phyloP scores from a whole-genome alignment of 345 rosid species.

The Salix suchowensis region DNA sequence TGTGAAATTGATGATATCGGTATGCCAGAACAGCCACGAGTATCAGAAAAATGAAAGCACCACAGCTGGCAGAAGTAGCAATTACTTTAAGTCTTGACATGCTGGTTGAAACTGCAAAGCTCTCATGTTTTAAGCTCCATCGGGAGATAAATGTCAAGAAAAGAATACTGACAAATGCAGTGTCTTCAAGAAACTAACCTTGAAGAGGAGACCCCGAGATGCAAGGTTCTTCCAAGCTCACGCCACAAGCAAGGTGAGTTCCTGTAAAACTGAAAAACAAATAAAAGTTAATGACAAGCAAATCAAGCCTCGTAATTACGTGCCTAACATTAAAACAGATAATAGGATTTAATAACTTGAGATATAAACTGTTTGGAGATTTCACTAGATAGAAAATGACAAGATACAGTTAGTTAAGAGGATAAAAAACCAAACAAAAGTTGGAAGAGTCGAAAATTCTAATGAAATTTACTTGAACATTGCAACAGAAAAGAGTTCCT shows the following conservation, averaged over 20 bases:
- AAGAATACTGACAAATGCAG: not conserved
- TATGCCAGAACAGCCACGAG: conserved; percentile 46
- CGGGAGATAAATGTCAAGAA: not conserved
- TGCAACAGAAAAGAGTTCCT: conserved; percentile 50
- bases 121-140: not conserved
- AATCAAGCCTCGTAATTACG: not conserved
- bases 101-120: conserved; percentile 47
- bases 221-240: conserved; percentile 63
- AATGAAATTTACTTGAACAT: conserved; percentile 58
- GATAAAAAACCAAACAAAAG: not conserved
- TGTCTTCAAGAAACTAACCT: conserved; percentile 35
- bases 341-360: not conserved
- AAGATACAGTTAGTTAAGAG: not conserved
- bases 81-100: conserved; percentile 55
- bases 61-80: conserved; percentile 49
- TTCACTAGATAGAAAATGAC: not conserved
- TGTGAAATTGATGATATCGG: conserved; percentile 42
- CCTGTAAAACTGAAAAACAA: conserved; percentile 57
- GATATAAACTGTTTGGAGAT: not conserved
- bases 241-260: conserved; percentile 66
- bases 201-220: conserved; percentile 47
- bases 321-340: not conserved
- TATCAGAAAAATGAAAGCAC: conserved; percentile 43
- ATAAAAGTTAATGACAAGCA: not conserved
- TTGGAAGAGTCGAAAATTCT: not conserved